These are phyloP conservation scores for Ogataea naganishii DNA, from an alignment of 805 yeast species.

Conservation along the genomic window DNA sequence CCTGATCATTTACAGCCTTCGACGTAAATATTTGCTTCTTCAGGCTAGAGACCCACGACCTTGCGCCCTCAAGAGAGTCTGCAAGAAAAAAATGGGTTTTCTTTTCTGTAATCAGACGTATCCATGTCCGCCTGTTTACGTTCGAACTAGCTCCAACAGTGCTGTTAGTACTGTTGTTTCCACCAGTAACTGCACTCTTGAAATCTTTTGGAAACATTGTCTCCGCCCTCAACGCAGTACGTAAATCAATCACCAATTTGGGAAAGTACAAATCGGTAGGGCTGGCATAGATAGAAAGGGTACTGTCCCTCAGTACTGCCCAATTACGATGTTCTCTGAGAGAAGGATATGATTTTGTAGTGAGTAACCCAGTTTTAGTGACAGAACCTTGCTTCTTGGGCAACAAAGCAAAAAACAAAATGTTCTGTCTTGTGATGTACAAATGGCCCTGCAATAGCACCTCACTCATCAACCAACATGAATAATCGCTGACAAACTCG, in stretches of 20 bases:
- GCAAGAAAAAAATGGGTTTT: conserved; percentile 60
- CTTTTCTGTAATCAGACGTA: conserved; percentile 49
- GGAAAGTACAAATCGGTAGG: conserved; percentile 87
- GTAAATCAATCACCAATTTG: conserved; percentile 59
- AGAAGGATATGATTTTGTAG: conserved; percentile 30
- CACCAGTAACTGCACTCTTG: too few species aligned
- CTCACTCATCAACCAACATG: conserved; percentile 76
- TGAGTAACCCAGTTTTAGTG: conserved; percentile 41
- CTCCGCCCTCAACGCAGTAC: conserved; percentile 54
- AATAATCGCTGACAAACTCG: conserved; percentile 48
- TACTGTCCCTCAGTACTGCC: conserved; percentile 67
- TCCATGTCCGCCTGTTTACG: conserved; percentile 31
- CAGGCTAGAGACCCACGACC: conserved; percentile 69
- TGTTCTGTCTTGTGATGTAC: conserved; percentile 53
- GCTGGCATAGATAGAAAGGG: conserved; percentile 57
- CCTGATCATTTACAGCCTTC: conserved; percentile 62
- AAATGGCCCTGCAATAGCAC: conserved; percentile 83
- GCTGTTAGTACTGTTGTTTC: conserved; percentile 12
- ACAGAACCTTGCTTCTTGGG: conserved; percentile 45
- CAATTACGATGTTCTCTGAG: conserved; percentile 50
- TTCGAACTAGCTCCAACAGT: conserved; percentile 16
- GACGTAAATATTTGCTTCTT: conserved; percentile 73
- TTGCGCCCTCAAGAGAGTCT: conserved; percentile 65
- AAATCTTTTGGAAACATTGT: too few species aligned
- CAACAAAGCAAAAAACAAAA: conserved; percentile 71